Conservation (phyloP, 257 asterid species). For the Lantana camara region DNA sequence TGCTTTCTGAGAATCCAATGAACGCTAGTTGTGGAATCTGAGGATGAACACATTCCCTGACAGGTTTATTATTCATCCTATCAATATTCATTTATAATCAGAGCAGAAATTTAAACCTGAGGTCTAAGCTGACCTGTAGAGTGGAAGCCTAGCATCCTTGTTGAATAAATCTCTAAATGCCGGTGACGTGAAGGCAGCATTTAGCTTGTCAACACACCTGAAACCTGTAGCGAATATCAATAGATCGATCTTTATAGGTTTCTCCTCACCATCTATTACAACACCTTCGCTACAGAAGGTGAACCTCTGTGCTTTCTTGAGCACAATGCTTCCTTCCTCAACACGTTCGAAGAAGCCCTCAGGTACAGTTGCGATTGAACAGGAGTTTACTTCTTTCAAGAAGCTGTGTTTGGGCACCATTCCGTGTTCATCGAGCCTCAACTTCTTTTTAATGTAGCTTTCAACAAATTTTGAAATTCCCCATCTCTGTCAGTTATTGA, state of each 20-base stretch:
- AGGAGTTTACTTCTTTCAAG: constrained; percentile 39
- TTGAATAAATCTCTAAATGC: constrained; percentile 32
- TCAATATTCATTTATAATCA: neutral
- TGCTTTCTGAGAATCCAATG: constrained; percentile 50
- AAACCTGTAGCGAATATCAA: constrained; percentile 58
- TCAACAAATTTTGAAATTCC: constrained; percentile 46
- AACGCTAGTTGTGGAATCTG: constrained; percentile 54
- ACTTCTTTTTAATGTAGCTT: constrained; percentile 34
- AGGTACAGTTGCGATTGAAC: constrained; percentile 40
- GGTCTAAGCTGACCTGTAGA: constrained; percentile 42
- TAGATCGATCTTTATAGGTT: constrained; percentile 37
- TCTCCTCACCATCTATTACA: constrained; percentile 28
- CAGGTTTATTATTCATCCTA: neutral
- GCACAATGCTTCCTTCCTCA: constrained; percentile 52
- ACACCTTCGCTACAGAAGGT: constrained; percentile 47
- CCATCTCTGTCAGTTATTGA: constrained; percentile 46
- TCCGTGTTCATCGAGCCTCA: constrained; percentile 35
- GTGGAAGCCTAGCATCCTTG: constrained; percentile 34
- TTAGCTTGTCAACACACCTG: constrained; percentile 44
- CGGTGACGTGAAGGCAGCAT: constrained; percentile 34
- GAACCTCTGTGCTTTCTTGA: constrained; percentile 39
- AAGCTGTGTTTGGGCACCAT: constrained; percentile 57
- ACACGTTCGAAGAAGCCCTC: constrained; percentile 50
- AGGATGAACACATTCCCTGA: constrained; percentile 54
- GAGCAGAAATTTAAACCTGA: neutral